Conservation (phyloP, 495 filamentous ascomycete species). For the Penicillium taxi region DNA sequence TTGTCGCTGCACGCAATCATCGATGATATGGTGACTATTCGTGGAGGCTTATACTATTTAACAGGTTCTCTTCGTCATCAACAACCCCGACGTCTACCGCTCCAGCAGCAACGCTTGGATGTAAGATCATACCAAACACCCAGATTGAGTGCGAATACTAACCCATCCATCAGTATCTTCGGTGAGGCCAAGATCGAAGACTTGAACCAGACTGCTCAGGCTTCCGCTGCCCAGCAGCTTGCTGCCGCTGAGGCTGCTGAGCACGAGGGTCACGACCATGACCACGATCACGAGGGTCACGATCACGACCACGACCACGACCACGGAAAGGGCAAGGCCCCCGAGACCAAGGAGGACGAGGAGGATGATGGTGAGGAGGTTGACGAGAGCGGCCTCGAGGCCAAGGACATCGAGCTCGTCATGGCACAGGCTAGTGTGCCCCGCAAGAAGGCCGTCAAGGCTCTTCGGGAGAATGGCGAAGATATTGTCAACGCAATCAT, state of each 20-base stretch:
- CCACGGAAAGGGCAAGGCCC: slow-evolving; percentile 72
- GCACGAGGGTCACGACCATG: slow-evolving; percentile 66
- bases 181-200: slow-evolving; percentile 99
- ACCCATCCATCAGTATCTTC: slow-evolving; percentile 67
- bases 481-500: slow-evolving; percentile 99
- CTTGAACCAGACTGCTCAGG: slow-evolving; percentile 93
- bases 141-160: slow-evolving; percentile 9
- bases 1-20: not conserved
- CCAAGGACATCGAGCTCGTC: slow-evolving; percentile 98
- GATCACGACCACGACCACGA: slow-evolving; percentile 60
- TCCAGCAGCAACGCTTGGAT: slow-evolving; percentile 99
- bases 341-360: slow-evolving; percentile 71
- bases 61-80: slow-evolving; percentile 98
- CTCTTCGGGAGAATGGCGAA: slow-evolving; percentile 96
- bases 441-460: slow-evolving; percentile 96
- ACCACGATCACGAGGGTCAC: slow-evolving; percentile 56
- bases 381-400: slow-evolving; percentile 85
- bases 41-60: not conserved
- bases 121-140: slow-evolving; percentile 46
- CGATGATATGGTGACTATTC: slow-evolving; percentile 1
- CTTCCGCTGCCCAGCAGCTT: slow-evolving; percentile 84
- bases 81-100: slow-evolving; percentile 98
- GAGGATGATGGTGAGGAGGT: slow-evolving; percentile 95
- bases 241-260: slow-evolving; percentile 73
- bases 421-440: slow-evolving; percentile 97